Conservation (phyloP, 352 stramenopile species). For the Pythium diclinum region DNA sequence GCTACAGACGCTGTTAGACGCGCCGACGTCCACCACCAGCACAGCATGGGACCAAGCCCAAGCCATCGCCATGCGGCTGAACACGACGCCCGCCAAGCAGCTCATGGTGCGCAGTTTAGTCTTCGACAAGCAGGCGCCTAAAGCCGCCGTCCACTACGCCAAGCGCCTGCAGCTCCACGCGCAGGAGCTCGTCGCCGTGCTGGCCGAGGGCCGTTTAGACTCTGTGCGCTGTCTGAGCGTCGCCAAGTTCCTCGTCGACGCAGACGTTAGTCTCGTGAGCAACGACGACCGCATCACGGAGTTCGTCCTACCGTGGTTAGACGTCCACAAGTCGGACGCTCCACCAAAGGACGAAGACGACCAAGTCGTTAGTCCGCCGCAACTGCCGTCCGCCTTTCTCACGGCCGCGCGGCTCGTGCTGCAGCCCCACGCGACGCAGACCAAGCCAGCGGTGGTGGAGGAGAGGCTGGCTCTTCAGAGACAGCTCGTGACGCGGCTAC, state of each 20-base stretch:
- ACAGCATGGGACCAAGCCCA: slow-evolving; percentile 62
- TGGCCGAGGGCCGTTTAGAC: slow-evolving; percentile 18
- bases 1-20: slow-evolving; percentile 27
- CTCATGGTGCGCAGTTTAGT: slow-evolving; percentile 45
- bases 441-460: slow-evolving; percentile 15
- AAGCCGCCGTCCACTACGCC: slow-evolving; percentile 66
- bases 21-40: slow-evolving; percentile 31
- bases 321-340: slow-evolving; percentile 7
- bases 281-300: slow-evolving; percentile 34
- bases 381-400: slow-evolving; percentile 16
- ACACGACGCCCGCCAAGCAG: slow-evolving; percentile 32
- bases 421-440: slow-evolving; percentile 27
- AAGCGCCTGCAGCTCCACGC: slow-evolving; percentile 41
- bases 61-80: slow-evolving; percentile 43
- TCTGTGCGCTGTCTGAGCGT: slow-evolving; percentile 23
- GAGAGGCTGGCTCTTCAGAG: slow-evolving; percentile 40
- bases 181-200: slow-evolving; percentile 32
- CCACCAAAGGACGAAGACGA: slow-evolving; percentile 6
- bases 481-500: slow-evolving; percentile 32
- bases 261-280: slow-evolving; percentile 33
- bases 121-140: slow-evolving; percentile 31
- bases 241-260: slow-evolving; percentile 60
- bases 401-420: slow-evolving; percentile 43
- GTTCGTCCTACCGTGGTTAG: slow-evolving; percentile 65
- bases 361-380: not conserved